These are phyloP conservation scores for Phanerodontia chrysosporium DNA, from an alignment of 768 basidiomycete genomes.

Conservation along the genomic window DNA sequence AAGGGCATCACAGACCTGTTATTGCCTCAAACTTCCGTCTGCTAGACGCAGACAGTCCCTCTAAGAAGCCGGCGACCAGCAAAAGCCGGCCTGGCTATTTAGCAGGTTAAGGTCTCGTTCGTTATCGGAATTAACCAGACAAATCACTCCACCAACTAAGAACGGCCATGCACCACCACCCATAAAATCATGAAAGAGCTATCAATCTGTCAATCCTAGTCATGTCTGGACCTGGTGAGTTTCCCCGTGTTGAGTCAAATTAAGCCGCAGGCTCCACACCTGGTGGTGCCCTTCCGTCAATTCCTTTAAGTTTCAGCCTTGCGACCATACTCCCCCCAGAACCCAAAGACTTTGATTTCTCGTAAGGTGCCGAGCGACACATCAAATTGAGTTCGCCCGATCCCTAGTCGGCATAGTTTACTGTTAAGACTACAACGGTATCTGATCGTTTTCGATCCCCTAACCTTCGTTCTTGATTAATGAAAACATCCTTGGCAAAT, in stretches of 20 bases:
- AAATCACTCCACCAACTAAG: constrained; percentile 92
- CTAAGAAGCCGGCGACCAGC: constrained; percentile 80
- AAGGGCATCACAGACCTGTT: no score
- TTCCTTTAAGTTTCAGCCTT: constrained; percentile 80
- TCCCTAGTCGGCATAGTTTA: no score
- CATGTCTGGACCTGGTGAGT: constrained; percentile 79
- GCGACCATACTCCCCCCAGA: constrained; percentile 76
- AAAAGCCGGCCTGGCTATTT: constrained; percentile 74
- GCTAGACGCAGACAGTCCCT: no score
- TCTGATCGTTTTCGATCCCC: no score
- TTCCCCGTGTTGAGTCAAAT: constrained; percentile 83
- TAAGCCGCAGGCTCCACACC: constrained; percentile 78
- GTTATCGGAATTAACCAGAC: constrained; percentile 96
- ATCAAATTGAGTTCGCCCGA: no score
- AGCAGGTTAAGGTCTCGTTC: constrained; percentile 92
- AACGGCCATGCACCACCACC: constrained; percentile 89
- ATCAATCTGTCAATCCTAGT: constrained; percentile 78
- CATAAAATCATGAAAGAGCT: constrained; percentile 83
- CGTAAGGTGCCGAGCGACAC: no score
- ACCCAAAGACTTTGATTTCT: constrained; percentile 90
- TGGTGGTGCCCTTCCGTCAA: constrained; percentile 83
- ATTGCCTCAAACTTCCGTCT: no score
- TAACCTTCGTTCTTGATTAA: no score
- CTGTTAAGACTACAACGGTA: no score
- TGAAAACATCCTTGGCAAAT: no score